A percentile compares a stretch with the other conserved stretches of the same genome.
These are phyloP conservation scores for Emmonsiellopsis sp. DNA, from an alignment of 2,329 filamentous ascomycete species.

Conservation along the genomic window DNA sequence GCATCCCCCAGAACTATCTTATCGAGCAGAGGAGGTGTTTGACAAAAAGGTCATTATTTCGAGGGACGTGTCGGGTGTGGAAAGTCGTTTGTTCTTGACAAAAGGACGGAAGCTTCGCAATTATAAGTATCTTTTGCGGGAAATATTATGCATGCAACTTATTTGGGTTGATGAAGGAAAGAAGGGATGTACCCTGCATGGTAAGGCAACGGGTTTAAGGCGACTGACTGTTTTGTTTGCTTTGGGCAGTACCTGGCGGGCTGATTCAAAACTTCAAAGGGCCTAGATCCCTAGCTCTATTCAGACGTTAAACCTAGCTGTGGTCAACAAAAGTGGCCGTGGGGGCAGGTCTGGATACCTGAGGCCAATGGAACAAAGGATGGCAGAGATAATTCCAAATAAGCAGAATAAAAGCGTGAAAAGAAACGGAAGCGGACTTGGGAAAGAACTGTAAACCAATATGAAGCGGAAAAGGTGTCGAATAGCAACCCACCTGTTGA, in stretches of 20 bases:
- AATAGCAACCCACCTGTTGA: background rate
- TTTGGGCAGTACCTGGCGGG: constrained; percentile 1
- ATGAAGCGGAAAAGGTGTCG: background rate
- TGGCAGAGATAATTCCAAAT: background rate
- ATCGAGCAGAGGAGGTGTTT: background rate
- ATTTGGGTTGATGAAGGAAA: constrained; percentile 5
- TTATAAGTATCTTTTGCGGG: constrained; percentile 2
- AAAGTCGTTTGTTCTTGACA: background rate
- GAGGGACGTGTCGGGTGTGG: background rate
- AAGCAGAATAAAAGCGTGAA: background rate
- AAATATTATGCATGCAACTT: constrained; percentile 1
- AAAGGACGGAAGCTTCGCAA: background rate
- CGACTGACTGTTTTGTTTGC: constrained; percentile 4
- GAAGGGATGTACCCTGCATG: constrained; percentile 4
- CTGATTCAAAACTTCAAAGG: constrained; percentile 5
- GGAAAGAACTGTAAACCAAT: background rate
- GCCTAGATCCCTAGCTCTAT: background rate
- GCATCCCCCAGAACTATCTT: no score
- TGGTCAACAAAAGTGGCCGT: background rate
- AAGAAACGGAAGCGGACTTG: background rate
- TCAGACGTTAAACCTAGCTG: background rate
- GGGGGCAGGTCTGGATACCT: background rate
- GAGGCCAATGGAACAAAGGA: background rate
- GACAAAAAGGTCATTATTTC: constrained; percentile 5
- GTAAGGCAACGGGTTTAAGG: constrained; percentile 8